Percentiles rank a stretch among this genome's conserved stretches.
Evolutionary conservation across 1,139 yeast genomes (phyloP).

Genomic region (Geotrichum fermentans): DNA sequence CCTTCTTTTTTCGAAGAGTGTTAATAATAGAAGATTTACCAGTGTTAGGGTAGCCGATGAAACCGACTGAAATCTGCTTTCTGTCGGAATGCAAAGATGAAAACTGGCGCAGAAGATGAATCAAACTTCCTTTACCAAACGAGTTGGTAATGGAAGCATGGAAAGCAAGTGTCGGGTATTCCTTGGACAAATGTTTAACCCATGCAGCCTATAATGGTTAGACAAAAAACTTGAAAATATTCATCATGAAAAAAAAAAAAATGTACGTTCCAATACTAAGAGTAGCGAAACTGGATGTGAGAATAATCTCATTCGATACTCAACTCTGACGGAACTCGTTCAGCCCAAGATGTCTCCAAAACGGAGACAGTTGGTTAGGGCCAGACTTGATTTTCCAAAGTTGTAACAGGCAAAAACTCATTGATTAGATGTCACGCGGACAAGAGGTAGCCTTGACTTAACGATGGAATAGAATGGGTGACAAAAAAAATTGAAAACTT

Average conservation of each 20-base stretch:
- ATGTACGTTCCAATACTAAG: slow-evolving; percentile 43
- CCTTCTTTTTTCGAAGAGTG: slow-evolving; percentile 89
- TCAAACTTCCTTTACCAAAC: slow-evolving; percentile 94
- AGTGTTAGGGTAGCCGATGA: slow-evolving; percentile 95
- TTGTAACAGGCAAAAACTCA: slow-evolving; percentile 68
- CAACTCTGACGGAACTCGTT: slow-evolving; percentile 48
- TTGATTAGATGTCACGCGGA: slow-evolving; percentile 30
- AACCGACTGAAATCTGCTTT: slow-evolving; percentile 93
- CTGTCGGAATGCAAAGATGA: slow-evolving; percentile 87
- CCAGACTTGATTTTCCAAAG: slow-evolving; percentile 79
- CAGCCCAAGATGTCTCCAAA: slow-evolving; percentile 42
- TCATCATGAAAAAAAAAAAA: slow-evolving; percentile 36
- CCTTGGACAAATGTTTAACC: slow-evolving; percentile 91
- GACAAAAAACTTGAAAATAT: slow-evolving; percentile 30
- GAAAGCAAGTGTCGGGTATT: slow-evolving; percentile 91
- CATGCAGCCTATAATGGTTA: slow-evolving; percentile 75
- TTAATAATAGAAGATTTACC: slow-evolving; percentile 96
- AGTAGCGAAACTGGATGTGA: slow-evolving; percentile 28
- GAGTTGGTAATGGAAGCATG: slow-evolving; percentile 97
- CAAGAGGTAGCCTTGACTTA: slow-evolving; percentile 41
- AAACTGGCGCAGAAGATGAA: slow-evolving; percentile 88
- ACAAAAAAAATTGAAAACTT: slow-evolving; percentile 4
- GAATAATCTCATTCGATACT: slow-evolving; percentile 24
- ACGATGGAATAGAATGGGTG: slow-evolving; percentile 25
- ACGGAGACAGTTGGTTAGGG: slow-evolving; percentile 50